phyloP scores from a whole-genome alignment of 495 filamentous ascomycete genomes.

The Diplogelasinospora grovesii region DNA sequence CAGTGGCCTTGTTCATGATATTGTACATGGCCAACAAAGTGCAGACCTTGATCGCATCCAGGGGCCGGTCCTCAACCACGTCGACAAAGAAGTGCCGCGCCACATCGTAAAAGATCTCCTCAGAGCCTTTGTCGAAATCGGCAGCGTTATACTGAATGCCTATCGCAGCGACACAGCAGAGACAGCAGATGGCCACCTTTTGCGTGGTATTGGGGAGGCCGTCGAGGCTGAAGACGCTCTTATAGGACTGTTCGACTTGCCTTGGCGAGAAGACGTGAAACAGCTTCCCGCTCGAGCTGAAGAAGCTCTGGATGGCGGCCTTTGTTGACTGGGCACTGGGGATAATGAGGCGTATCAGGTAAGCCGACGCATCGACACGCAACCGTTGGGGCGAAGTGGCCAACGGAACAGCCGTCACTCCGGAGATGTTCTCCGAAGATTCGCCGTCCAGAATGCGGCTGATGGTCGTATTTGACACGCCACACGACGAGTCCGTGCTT shows the following conservation, averaged over 20 bases:
- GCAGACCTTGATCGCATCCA: conserved; percentile 28
- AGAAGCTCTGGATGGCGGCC: conserved; percentile 25
- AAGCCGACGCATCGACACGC: background rate
- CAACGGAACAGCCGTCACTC: background rate
- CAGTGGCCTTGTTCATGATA: conserved; percentile 22
- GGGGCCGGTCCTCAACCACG: conserved; percentile 17
- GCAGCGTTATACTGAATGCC: conserved; percentile 23
- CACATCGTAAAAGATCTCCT: conserved; percentile 15
- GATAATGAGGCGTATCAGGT: conserved; percentile 11
- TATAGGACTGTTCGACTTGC: conserved; percentile 13
- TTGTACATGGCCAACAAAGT: conserved; percentile 27
- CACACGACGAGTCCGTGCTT: too few relatives aligned
- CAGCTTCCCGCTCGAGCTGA: conserved; percentile 21
- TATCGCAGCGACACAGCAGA: conserved; percentile 18
- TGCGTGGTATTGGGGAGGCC: conserved; percentile 6
- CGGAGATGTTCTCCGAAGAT: background rate
- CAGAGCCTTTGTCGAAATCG: conserved; percentile 11
- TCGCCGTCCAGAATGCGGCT: background rate
- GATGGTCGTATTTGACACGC: too few relatives aligned
- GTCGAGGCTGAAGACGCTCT: conserved; percentile 12
- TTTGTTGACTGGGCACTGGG: conserved; percentile 16
- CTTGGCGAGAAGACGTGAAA: conserved; percentile 24
- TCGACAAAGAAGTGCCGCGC: conserved; percentile 15
- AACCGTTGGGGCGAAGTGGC: background rate
- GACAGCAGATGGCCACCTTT: conserved; percentile 16